Conservation (phyloP, 257 asterid species). For the Gentiana straminea region DNA sequence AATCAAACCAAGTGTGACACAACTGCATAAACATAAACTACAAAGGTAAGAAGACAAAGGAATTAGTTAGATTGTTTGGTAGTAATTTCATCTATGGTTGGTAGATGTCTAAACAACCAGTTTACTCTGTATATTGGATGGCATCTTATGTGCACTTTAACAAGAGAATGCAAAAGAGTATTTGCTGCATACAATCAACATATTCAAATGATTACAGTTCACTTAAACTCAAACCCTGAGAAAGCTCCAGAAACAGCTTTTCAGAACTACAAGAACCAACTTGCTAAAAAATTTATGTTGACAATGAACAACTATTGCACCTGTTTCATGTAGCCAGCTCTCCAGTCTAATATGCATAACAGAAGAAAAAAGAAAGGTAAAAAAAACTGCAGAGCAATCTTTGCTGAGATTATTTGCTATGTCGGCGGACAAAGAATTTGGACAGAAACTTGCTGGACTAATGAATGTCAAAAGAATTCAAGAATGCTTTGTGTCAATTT, state of each 20-base stretch:
- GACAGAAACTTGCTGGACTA: too few species aligned
- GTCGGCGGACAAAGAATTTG: too few species aligned
- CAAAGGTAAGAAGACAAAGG: slow-evolving; percentile 12
- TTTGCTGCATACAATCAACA: slow-evolving; percentile 10
- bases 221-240: too few species aligned
- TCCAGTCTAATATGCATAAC: neutral
- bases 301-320: neutral
- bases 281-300: too few species aligned
- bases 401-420: neutral
- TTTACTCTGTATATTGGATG: slow-evolving; percentile 8
- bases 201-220: too few species aligned
- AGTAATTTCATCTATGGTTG: slow-evolving; percentile 9
- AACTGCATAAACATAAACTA: too few species aligned
- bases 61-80: slow-evolving; percentile 14
- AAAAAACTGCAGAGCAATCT: neutral
- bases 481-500: slow-evolving; percentile 11
- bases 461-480: slow-evolving; percentile 4
- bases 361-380: neutral
- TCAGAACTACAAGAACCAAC: neutral
- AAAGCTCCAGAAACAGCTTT: neutral
- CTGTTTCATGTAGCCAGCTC: neutral
- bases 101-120: slow-evolving; percentile 29
- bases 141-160: slow-evolving; percentile 7
- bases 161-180: slow-evolving; percentile 13
- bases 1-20: too few species aligned